Percentiles rank a stretch among this genome's conserved stretches.
Evolutionary conservation across 352 stramenopile genomes (phyloP).

Genomic region (Peronospora tabacina): DNA sequence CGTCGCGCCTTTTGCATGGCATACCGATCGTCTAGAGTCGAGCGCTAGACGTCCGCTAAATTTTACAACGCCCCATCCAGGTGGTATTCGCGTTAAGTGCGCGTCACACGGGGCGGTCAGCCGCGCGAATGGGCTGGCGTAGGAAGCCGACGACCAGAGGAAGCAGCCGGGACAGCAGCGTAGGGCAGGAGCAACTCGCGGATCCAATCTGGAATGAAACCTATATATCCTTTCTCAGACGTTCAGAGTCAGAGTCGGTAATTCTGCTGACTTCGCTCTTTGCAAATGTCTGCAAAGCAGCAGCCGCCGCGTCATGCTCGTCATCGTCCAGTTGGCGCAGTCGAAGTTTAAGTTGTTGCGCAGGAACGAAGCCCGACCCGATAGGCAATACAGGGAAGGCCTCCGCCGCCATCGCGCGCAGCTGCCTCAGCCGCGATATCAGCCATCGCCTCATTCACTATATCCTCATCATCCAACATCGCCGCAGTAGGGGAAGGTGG

Average conservation of each 20-base stretch:
- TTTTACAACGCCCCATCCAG: conserved; percentile 10
- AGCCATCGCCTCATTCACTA: not conserved
- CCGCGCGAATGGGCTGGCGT: too few species aligned
- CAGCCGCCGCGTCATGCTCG: not conserved
- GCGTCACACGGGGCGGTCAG: conserved; percentile 8
- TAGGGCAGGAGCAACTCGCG: conserved; percentile 1
- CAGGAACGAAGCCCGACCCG: not conserved
- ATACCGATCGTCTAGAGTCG: not conserved
- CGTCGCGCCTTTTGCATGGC: conserved; percentile 3
- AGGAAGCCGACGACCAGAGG: too few species aligned
- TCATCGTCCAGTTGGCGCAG: not conserved
- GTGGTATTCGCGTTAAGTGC: not conserved
- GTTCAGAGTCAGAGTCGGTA: conserved; percentile 1
- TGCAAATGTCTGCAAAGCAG: not conserved
- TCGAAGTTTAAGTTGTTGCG: not conserved
- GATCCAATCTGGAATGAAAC: conserved; percentile 6
- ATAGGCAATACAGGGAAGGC: not conserved
- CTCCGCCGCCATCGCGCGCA: not conserved
- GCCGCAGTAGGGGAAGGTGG: too few species aligned
- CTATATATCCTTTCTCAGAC: conserved; percentile 12
- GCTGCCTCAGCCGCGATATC: too few species aligned
- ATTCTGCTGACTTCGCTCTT: conserved; percentile 2
- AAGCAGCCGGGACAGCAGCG: not conserved
- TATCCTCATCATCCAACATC: too few species aligned
- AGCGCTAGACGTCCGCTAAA: not conserved